Conservation (phyloP, 192 early-diverging fungal species). For the Chytriomyces confervae region DNA sequence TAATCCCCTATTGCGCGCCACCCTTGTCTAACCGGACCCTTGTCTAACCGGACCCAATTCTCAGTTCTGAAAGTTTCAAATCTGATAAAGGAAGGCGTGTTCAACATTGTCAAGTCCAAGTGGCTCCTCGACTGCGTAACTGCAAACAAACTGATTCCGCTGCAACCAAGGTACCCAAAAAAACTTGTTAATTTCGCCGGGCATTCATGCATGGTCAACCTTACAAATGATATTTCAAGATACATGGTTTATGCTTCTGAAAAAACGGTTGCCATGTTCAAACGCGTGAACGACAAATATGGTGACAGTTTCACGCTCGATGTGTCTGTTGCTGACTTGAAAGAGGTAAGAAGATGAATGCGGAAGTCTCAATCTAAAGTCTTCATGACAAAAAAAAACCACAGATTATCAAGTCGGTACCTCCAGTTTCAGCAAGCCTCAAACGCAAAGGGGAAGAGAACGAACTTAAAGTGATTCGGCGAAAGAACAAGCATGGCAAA, state of each 20-base stretch:
- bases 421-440: slow-evolving; percentile 3
- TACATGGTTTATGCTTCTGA: slow-evolving; percentile 62
- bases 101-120: slow-evolving; percentile 67
- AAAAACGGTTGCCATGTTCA: slow-evolving; percentile 56
- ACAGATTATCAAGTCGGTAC: slow-evolving; percentile 19
- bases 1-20: background rate
- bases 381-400: background rate
- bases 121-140: slow-evolving; percentile 73
- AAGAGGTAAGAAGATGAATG: slow-evolving; percentile 58
- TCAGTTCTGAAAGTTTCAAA: slow-evolving; percentile 62
- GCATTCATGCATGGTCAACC: slow-evolving; percentile 9
- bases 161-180: slow-evolving; percentile 63
- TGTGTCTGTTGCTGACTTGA: slow-evolving; percentile 52
- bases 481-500: slow-evolving; percentile 15
- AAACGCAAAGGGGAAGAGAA: background rate
- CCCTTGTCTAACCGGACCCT: slow-evolving; percentile 18
- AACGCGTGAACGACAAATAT: slow-evolving; percentile 66
- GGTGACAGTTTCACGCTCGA: slow-evolving; percentile 73
- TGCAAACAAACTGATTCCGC: slow-evolving; percentile 52
- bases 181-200: background rate
- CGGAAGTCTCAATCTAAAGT: slow-evolving; percentile 15
- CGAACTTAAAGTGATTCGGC: background rate
- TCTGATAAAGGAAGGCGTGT: slow-evolving; percentile 51
- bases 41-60: no score
- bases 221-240: slow-evolving; percentile 41